Conservation (phyloP, 1,284 basidiomycete genomes). For the Rhodotorula sp. region DNA sequence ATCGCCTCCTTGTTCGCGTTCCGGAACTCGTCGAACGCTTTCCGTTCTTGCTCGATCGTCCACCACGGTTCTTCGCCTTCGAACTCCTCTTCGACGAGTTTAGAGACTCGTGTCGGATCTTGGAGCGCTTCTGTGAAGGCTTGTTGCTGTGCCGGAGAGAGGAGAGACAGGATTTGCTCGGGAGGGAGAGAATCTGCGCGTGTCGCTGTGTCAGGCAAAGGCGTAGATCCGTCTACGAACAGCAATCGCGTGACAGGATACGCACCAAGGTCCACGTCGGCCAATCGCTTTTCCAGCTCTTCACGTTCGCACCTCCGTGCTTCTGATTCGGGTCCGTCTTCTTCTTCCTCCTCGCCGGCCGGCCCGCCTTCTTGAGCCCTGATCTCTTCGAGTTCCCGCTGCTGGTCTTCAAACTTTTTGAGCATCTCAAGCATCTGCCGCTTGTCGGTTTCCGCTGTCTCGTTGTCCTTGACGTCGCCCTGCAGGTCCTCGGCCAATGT, state of each 20-base stretch:
- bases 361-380: slow-evolving; percentile 7
- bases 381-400: slow-evolving; percentile 46
- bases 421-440: slow-evolving; percentile 65
- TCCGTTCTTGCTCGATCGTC: slow-evolving; percentile 43
- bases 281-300: slow-evolving; percentile 58
- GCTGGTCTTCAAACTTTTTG: slow-evolving; percentile 66
- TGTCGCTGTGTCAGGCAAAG: slow-evolving; percentile 8
- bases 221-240: too few relatives aligned
- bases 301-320: slow-evolving; percentile 4
- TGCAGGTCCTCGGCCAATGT: slow-evolving; percentile 64
- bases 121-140: slow-evolving; percentile 61
- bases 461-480: slow-evolving; percentile 53
- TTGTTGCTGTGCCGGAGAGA: slow-evolving; percentile 60
- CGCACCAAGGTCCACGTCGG: slow-evolving; percentile 63
- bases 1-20: slow-evolving; percentile 4
- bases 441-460: slow-evolving; percentile 55
- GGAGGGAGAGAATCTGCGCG: slow-evolving; percentile 47
- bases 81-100: slow-evolving; percentile 62
- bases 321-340: slow-evolving; percentile 41
- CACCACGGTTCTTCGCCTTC: slow-evolving; percentile 63
- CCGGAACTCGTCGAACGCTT: slow-evolving; percentile 7
- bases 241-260: neutral
- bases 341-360: slow-evolving; percentile 34
- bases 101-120: slow-evolving; percentile 60
- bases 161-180: slow-evolving; percentile 63